These are phyloP conservation scores for Arachis hypogaea DNA, from an alignment of 306 rosid genomes.

Conservation along the genomic window DNA sequence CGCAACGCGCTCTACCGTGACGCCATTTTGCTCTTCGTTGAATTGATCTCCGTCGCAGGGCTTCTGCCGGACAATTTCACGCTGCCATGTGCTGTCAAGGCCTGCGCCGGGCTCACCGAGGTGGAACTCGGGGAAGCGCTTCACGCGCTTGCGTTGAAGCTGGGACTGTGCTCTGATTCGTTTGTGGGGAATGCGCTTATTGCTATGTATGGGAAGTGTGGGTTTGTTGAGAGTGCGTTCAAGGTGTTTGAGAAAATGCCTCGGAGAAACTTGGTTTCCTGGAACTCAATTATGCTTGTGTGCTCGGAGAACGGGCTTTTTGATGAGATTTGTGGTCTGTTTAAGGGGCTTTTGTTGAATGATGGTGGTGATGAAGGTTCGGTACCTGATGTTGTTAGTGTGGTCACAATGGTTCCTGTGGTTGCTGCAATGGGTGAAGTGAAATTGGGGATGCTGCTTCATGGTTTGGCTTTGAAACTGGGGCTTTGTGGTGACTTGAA, in stretches of 20 bases:
- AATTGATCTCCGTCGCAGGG: constrained; percentile 52
- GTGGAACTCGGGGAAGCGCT: constrained; percentile 51
- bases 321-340: constrained; percentile 46
- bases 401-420: constrained; percentile 70
- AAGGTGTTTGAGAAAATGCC: constrained; percentile 67
- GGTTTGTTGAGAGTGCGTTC: constrained; percentile 51
- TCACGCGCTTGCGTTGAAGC: constrained; percentile 74
- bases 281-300: constrained; percentile 72
- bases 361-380: constrained; percentile 48
- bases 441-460: constrained; percentile 63
- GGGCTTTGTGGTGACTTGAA: constrained; percentile 55
- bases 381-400: constrained; percentile 72
- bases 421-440: constrained; percentile 57
- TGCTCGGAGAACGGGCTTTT: constrained; percentile 60
- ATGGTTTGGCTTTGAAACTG: constrained; percentile 72
- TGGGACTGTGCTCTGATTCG: constrained; percentile 51
- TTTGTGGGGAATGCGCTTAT: constrained; percentile 77
- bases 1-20: constrained; percentile 60
- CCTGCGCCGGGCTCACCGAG: constrained; percentile 58
- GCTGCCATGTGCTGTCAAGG: constrained; percentile 71
- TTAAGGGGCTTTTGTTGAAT: constrained; percentile 54
- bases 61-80: constrained; percentile 75
- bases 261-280: constrained; percentile 67
- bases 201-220: constrained; percentile 71
- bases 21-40: constrained; percentile 49